These are phyloP conservation scores for Solanum ahanhuiri DNA, from an alignment of 257 asterid species.

Conservation along the genomic window DNA sequence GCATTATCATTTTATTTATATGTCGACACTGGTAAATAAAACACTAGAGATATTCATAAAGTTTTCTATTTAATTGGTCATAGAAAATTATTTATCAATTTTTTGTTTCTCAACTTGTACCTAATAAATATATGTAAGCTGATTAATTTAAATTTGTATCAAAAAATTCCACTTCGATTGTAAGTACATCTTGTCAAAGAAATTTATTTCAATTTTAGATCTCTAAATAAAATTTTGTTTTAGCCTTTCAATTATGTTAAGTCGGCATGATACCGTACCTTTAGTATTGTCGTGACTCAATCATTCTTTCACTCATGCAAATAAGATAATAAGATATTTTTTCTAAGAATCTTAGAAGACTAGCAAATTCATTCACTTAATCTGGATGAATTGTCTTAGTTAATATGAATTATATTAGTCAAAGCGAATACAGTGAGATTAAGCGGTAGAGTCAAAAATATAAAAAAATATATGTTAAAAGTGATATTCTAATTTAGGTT, in stretches of 20 bases:
- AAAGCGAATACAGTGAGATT: background rate
- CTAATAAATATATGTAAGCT: rapidly evolving
- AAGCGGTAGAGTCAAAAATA: too few relatives aligned
- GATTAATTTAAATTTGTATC: rapidly evolving
- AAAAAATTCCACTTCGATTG: rapidly evolving
- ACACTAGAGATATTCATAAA: background rate
- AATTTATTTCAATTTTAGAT: too few relatives aligned
- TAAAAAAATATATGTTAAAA: too few relatives aligned
- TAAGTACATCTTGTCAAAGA: background rate
- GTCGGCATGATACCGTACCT: background rate
- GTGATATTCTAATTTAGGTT: too few relatives aligned
- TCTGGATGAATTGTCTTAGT: background rate
- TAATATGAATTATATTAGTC: background rate
- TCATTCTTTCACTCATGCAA: background rate
- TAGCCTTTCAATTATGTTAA: background rate
- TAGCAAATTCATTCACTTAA: background rate
- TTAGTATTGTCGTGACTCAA: background rate
- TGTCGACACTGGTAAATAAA: background rate
- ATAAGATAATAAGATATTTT: background rate
- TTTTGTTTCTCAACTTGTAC: background rate
- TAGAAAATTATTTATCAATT: background rate
- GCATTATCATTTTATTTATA: background rate
- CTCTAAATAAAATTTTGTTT: background rate
- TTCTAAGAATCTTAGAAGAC: background rate
- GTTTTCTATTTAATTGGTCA: background rate